phyloP scores from a whole-genome alignment of 208 protist genomes.

The Wallacemonas sp. region DNA sequence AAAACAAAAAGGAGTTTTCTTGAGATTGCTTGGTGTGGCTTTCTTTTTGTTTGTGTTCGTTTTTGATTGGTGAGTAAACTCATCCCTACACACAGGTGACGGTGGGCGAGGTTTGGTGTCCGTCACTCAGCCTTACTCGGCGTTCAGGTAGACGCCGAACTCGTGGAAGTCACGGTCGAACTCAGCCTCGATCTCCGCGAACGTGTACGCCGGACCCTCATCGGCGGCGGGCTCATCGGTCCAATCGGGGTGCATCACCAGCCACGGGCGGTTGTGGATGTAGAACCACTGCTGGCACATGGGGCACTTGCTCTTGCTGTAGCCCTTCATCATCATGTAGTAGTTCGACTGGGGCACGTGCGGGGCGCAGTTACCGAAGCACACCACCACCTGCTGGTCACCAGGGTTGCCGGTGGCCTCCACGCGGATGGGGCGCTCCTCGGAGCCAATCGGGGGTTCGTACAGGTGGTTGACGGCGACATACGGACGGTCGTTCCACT shows the following conservation, averaged over 20 bases:
- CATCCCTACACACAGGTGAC: constrained; percentile 12
- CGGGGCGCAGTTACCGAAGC: constrained; percentile 89
- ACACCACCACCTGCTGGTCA: constrained; percentile 85
- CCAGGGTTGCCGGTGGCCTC: constrained; percentile 83
- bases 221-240: constrained; percentile 89
- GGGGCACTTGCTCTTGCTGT: constrained; percentile 87
- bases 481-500: constrained; percentile 91
- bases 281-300: constrained; percentile 92
- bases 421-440: constrained; percentile 87
- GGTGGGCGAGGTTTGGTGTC: too few species aligned
- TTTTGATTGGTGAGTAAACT: constrained; percentile 16
- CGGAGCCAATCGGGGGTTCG: constrained; percentile 85
- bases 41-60: background rate
- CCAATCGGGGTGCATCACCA: constrained; percentile 92
- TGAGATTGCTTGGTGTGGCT: too few species aligned
- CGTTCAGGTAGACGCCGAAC: constrained; percentile 89
- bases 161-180: constrained; percentile 92
- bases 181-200: constrained; percentile 90
- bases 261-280: constrained; percentile 87
- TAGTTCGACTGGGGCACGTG: constrained; percentile 90
- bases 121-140: constrained; percentile 50
- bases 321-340: constrained; percentile 93
- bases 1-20: constrained; percentile 21
- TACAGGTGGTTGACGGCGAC: constrained; percentile 90
- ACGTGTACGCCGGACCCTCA: constrained; percentile 88